These are phyloP conservation scores for Rubus parviflorus DNA, from an alignment of 306 rosid genomes.

Conservation along the genomic window DNA sequence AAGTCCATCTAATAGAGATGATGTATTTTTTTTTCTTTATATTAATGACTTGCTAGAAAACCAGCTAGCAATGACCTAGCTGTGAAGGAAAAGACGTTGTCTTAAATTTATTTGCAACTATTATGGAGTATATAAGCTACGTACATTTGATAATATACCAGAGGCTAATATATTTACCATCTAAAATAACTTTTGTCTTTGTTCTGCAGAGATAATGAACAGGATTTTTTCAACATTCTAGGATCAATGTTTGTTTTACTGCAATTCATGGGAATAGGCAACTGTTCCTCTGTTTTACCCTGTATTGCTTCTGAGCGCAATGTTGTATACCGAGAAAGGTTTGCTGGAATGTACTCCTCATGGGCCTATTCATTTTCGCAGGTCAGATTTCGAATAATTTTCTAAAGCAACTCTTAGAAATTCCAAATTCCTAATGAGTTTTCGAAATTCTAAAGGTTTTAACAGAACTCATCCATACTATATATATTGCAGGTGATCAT, in stretches of 20 bases:
- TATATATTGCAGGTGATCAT: conserved; percentile 25
- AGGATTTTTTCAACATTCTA: conserved; percentile 24
- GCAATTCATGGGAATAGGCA: conserved; percentile 25
- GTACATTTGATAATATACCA: neutral
- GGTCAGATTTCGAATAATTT: neutral
- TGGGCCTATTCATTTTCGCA: conserved; percentile 33
- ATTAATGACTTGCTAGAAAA: neutral
- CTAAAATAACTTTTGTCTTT: neutral
- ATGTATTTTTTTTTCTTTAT: too few relatives aligned
- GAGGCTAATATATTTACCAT: neutral
- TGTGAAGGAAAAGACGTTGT: too few relatives aligned
- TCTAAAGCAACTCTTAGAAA: neutral
- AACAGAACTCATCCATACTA: neutral
- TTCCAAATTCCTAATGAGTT: neutral
- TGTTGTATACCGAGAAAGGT: conserved; percentile 30
- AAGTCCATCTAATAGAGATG: conserved; percentile 11
- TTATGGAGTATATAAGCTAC: too few relatives aligned
- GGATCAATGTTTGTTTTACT: conserved; percentile 22
- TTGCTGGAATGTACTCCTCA: conserved; percentile 39
- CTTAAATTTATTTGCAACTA: too few relatives aligned
- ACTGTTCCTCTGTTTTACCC: conserved; percentile 23
- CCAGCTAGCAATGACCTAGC: neutral
- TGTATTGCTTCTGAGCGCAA: conserved; percentile 24
- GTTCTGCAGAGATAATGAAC: conserved; percentile 16
- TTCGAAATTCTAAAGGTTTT: neutral